phyloP scores from a whole-genome alignment of 2,329 filamentous ascomycete species.

The Botrytis deweyae region DNA sequence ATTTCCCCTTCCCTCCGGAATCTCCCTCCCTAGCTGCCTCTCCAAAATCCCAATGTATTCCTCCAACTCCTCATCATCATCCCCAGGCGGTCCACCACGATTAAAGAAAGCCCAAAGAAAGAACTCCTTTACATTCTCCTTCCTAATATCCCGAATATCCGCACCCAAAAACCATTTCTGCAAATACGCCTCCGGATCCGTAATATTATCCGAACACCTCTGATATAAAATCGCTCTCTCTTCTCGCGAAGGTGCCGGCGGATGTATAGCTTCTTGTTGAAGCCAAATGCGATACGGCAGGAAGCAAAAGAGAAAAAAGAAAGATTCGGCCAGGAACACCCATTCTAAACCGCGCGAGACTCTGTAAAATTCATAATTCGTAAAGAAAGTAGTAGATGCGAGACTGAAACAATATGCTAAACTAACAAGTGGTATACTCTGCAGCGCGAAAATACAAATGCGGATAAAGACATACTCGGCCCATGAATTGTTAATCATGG shows the following conservation, averaged over 20 bases:
- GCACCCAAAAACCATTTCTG: constrained; percentile 59
- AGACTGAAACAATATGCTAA: constrained; percentile 46
- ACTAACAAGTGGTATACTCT: constrained; percentile 50
- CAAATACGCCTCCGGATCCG: constrained; percentile 53
- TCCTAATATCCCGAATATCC: constrained; percentile 50
- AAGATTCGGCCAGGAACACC: constrained; percentile 50
- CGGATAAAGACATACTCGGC: constrained; percentile 45
- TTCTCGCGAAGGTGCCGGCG: constrained; percentile 44
- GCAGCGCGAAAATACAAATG: constrained; percentile 48
- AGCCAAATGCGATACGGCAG: constrained; percentile 52
- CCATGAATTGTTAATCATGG: constrained; percentile 40
- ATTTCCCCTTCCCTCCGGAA: constrained; percentile 52
- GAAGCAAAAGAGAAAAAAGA: constrained; percentile 55
- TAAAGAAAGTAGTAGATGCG: constrained; percentile 36
- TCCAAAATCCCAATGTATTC: constrained; percentile 54
- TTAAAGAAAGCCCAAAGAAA: constrained; percentile 61
- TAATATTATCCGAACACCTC: constrained; percentile 51
- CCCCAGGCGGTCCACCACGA: constrained; percentile 44
- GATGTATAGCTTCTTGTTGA: constrained; percentile 52
- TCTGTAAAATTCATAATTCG: constrained; percentile 36
- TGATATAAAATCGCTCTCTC: constrained; percentile 52
- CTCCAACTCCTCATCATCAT: constrained; percentile 54
- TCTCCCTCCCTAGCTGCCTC: constrained; percentile 48
- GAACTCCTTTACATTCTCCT: constrained; percentile 61
- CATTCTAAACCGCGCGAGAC: constrained; percentile 39